Evolutionary conservation across 176 grass and related monocot genomes (phyloP).

Genomic region (Echinochloa phyllopogon): DNA sequence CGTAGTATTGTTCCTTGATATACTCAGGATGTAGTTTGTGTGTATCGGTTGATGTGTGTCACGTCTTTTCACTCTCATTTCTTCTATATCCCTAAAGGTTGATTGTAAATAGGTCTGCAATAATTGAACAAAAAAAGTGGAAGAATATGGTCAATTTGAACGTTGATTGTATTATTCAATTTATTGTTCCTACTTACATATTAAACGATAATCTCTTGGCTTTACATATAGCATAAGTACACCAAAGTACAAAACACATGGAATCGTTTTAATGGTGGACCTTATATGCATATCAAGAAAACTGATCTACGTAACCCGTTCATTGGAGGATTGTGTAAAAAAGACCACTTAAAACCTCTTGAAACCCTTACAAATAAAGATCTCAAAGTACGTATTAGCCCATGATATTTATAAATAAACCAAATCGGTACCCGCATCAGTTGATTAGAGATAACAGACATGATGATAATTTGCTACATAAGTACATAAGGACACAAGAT

Average conservation of each 20-base stretch:
- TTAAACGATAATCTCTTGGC: background rate
- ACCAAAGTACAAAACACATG: background rate
- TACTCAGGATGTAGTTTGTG: constrained; percentile 74
- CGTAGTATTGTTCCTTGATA: constrained; percentile 79
- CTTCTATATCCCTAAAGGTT: constrained; percentile 69
- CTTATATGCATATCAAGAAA: background rate
- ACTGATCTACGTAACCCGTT: background rate
- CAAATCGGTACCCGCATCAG: background rate
- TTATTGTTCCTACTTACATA: constrained; percentile 1
- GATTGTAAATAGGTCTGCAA: constrained; percentile 88
- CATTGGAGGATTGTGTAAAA: background rate
- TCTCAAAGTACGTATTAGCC: background rate
- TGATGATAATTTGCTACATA: constrained; percentile 15
- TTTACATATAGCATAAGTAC: constrained; percentile 11
- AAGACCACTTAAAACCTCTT: constrained; percentile 17
- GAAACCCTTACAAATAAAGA: background rate
- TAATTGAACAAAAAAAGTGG: constrained; percentile 1
- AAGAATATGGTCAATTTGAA: background rate
- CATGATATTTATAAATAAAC: constrained; percentile 1
- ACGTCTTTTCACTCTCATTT: constrained; percentile 82
- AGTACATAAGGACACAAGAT: background rate
- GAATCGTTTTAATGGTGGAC: background rate
- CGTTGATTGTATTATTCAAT: background rate
- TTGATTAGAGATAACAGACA: background rate
- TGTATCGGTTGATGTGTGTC: constrained; percentile 87